Conservation (phyloP, 73 alveolate genomes). For the Symbiodinium natans region DNA sequence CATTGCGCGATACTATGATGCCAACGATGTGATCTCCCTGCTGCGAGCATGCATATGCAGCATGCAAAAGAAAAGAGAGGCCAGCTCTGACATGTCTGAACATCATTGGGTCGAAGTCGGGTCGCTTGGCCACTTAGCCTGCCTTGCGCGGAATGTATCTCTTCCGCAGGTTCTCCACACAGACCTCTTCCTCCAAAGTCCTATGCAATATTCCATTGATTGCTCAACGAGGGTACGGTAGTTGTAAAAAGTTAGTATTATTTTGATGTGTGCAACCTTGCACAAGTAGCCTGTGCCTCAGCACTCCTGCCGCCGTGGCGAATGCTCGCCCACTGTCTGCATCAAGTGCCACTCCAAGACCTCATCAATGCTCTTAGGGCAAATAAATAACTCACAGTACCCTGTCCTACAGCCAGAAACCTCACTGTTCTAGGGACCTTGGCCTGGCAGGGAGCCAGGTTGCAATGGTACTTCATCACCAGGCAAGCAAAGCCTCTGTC, state of each 20-base stretch:
- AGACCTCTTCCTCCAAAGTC: slow-evolving; percentile 19
- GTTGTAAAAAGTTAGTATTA: too few species aligned
- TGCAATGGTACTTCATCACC: slow-evolving; percentile 76
- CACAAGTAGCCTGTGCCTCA: not conserved
- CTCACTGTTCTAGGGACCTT: not conserved
- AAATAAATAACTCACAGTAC: too few species aligned
- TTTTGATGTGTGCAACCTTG: too few species aligned
- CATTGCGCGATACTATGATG: slow-evolving; percentile 53
- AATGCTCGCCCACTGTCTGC: slow-evolving; percentile 87
- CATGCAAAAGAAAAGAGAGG: not conserved
- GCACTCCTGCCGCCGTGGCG: slow-evolving; percentile 84
- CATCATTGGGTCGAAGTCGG: not conserved
- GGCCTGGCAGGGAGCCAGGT: slow-evolving; percentile 55
- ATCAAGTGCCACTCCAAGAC: slow-evolving; percentile 65
- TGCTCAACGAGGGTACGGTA: too few species aligned
- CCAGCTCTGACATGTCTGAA: not conserved
- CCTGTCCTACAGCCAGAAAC: too few species aligned
- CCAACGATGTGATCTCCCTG: slow-evolving; percentile 80
- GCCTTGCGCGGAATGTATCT: slow-evolving; percentile 81
- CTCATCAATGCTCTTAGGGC: slow-evolving; percentile 6
- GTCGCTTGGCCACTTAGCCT: not conserved
- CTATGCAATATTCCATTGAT: not conserved
- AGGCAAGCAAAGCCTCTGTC: slow-evolving; percentile 55
- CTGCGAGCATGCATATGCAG: not conserved
- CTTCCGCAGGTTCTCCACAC: slow-evolving; percentile 60